phyloP scores from a whole-genome alignment of 2,329 filamentous ascomycete genomes.

The Penicillium italicum region DNA sequence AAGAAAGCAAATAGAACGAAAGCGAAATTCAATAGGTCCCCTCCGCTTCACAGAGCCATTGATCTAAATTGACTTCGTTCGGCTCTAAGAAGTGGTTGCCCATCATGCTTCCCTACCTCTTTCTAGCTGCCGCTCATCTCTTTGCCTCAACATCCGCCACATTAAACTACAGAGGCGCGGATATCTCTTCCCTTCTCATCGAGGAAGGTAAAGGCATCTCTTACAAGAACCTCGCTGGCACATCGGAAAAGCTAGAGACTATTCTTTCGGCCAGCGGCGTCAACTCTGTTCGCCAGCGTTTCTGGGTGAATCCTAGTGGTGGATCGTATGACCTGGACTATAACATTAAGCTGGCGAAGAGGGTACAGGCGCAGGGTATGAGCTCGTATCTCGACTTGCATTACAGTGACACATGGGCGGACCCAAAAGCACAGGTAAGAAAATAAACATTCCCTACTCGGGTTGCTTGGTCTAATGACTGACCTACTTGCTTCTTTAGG shows the following conservation, averaged over 20 bases:
- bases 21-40: background rate
- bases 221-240: slow-evolving; percentile 58
- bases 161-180: slow-evolving; percentile 62
- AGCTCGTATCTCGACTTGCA: slow-evolving; percentile 62
- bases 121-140: slow-evolving; percentile 16
- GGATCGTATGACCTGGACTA: slow-evolving; percentile 67
- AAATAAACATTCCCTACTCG: background rate
- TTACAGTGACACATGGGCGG: slow-evolving; percentile 68
- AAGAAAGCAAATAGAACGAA: background rate
- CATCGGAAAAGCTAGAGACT: slow-evolving; percentile 55
- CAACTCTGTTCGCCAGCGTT: slow-evolving; percentile 66
- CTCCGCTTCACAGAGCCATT: background rate
- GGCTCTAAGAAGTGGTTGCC: background rate
- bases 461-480: background rate
- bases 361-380: slow-evolving; percentile 61
- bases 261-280: slow-evolving; percentile 62
- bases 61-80: background rate
- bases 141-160: slow-evolving; percentile 38
- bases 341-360: slow-evolving; percentile 64
- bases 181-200: slow-evolving; percentile 65
- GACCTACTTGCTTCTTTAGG: slow-evolving; percentile 24
- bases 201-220: slow-evolving; percentile 60
- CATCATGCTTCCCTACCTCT: slow-evolving; percentile 12
- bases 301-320: slow-evolving; percentile 66
- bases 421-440: slow-evolving; percentile 58